Base-by-base conservation (phyloP, 164 flowering plant species). In the Sedum album region DNA sequence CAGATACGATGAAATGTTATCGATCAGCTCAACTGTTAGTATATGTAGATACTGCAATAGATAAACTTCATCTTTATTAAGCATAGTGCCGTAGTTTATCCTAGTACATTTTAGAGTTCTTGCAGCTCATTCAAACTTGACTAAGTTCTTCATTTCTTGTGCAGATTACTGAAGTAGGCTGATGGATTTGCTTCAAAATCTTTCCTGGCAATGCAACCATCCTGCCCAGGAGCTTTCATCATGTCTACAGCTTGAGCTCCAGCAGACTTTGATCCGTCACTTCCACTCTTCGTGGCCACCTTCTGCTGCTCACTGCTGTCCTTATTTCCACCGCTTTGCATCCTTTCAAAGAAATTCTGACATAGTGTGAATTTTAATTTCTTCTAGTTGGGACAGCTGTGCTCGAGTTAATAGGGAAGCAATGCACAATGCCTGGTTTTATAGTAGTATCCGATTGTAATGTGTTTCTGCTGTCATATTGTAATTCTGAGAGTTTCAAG, bases 151-250 rank as follows among this genome's bases (percentile, higher is more conserved):
- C 23, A 49, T 53, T 53, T 53, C 28, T 53, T 53, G 28, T 53
- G 60, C 1, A 53, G 60, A 14, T 23, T 30, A 28, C 17, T 26
- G 62, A 57, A 57, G 62, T 57, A 28, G 6, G 18, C 33, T 10
- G 20, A 17, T 0, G 33, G n/a, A 20, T 57, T 57, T 0, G 31
- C 62, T 20, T 57, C 62, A 57, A 57, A 57, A 0, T 10, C 62
- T 26, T 11, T 15, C 62, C 62, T 28, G 18, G 31, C 26, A 6
- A 57, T 57, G 62, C 4, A 10, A 2, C 31, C 17, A 20, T 20
- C 28, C 33, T 28, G 18, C 33, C 62, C 62, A 9, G n/a, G 62
- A 57, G 62, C 62, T 57, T 57, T 57, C 62, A 57, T 57, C 7
- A 10, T 1, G 60, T 13, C 60, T 1, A n/a, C n/a, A n/a, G 57